Base-by-base conservation (phyloP, 1,284 basidiomycete genomes). In the Austropuccinia psidii region DNA sequence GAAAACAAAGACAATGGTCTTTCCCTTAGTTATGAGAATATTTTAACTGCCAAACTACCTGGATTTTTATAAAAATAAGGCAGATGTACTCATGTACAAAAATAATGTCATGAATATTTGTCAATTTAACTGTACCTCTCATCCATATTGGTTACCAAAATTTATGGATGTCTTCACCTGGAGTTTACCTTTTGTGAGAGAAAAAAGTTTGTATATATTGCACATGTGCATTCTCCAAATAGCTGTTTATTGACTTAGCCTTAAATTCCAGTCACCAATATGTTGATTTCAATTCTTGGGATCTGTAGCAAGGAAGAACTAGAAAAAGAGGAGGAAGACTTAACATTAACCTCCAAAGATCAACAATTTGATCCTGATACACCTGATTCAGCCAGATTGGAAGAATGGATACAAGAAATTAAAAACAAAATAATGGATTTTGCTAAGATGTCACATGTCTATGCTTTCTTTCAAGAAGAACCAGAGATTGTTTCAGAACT, bases 81-180 rank as follows among this genome's bases (percentile, higher is more conserved):
- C 93, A 1, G 93, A 93, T 0, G 93, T 96, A 5, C 86, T 96
- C 80, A 95, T 95, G 83, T 95, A 96, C 80, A 93, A 96, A 81
- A 91, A 90, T 80, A 96, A 96, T 80, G 92, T 95, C 61, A 90
- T 96, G 88, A 96, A 96, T 80, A 93, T 93, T 78, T 87, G 83
- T 54, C 93, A 96, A 81, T 96, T 95, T 84, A 96, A 95, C 82
- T 92, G 90, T 80, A 93, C 90, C 5, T 93, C 93, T 17, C 93
- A 96, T 81, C 93, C 93, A 4, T 96, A 96, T 81, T 93, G 90
- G 91, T 83, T 99, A 49, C 95, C 95, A 2, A 98, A 98, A 83
- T 98, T 98, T 78, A 97, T 98, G 90, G 93, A 98, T 80, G 95
- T 91, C 45, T 98, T 99, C 81, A 98, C 95, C 0, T 98, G 96